Base-by-base conservation (phyloP, 176 grass and related monocot genomes). In the Ensete ventricosum region DNA sequence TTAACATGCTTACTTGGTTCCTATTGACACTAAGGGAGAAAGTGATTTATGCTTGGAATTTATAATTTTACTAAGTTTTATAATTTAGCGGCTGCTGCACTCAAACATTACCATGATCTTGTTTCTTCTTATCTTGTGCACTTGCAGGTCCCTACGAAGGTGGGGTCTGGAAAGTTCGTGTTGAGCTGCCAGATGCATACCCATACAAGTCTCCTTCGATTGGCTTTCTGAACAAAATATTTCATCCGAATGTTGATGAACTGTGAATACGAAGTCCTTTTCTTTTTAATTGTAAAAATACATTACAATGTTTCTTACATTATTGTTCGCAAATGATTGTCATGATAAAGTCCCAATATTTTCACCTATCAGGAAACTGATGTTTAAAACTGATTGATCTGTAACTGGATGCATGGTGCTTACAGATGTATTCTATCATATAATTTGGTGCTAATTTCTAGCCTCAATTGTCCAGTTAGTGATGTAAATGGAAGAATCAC, bases 191-290 rank as follows among this genome's bases (percentile, higher is more conserved):
- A 43, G 73, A 60, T 75, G 73, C 54, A 54, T 74, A 74, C 26
- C 72, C 72, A 43, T 74, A 59, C 54, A 74, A 74, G 72, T 59
- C 72, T 57, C 53, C 72, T 9, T 74, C 72, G 29, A 74, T 74
- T 58, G 72, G 72, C 21, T 74, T 74, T 57, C 54, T 74, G 52
- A 74, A 57, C 54, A 74, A 74, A 59, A 74, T 74, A 74, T 74
- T 55, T 29, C 72, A 74, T 58, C 72, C 72, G 26, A 74, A 74
- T 57, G 72, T 74, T 17, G 72, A 74, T 74, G 72, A 74, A 57
- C 54, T 55, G 72, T 74, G 54, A 74, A 53, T 12, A 26, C 54
- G 6, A 14, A 26, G 7, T 57, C 25, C 34, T 29, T 29, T 34
- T 53, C 17, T 55, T 54, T 1, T 26, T n/a, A 24, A 12, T 22